phyloP scores from a whole-genome alignment of 345 rosid species.

The Arabidopsis thaliana region DNA sequence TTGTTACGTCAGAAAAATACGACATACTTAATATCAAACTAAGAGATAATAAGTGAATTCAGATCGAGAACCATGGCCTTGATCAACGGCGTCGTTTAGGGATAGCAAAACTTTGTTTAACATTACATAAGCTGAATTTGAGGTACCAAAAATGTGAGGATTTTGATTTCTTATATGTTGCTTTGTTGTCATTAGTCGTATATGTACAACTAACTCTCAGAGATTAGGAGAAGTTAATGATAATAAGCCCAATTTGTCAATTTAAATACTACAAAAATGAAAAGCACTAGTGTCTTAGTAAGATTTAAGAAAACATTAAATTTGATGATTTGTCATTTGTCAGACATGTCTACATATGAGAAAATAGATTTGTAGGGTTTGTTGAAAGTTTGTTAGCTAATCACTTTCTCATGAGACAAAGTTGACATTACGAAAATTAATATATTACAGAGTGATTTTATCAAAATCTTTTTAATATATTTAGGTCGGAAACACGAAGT shows the following conservation, averaged over 20 bases:
- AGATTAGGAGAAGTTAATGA: slow-evolving; percentile 25
- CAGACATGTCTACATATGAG: slow-evolving; percentile 28
- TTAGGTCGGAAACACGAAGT: slow-evolving; percentile 37
- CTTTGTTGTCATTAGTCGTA: slow-evolving; percentile 35
- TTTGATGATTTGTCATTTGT: slow-evolving; percentile 14
- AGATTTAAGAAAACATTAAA: background rate
- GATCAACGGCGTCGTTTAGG: slow-evolving; percentile 42
- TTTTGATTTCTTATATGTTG: slow-evolving; percentile 31
- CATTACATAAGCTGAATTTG: slow-evolving; percentile 2
- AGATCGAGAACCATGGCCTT: slow-evolving; percentile 28
- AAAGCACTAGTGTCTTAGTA: background rate
- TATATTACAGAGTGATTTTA: slow-evolving; percentile 27
- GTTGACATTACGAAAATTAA: slow-evolving; percentile 30
- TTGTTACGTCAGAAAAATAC: background rate
- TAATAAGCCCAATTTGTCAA: background rate
- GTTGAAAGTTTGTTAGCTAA: slow-evolving; percentile 47
- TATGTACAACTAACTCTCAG: slow-evolving; percentile 8
- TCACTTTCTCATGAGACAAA: slow-evolving; percentile 41
- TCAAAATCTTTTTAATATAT: slow-evolving; percentile 15
- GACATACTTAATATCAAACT: background rate
- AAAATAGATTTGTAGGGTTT: slow-evolving; percentile 34
- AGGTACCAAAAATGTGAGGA: slow-evolving; percentile 4
- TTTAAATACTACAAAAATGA: background rate
- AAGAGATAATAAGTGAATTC: background rate
- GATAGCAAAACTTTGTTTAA: slow-evolving; percentile 21